phyloP scores from a whole-genome alignment of 257 asterid genomes.

The Nicotiana tabacum region DNA sequence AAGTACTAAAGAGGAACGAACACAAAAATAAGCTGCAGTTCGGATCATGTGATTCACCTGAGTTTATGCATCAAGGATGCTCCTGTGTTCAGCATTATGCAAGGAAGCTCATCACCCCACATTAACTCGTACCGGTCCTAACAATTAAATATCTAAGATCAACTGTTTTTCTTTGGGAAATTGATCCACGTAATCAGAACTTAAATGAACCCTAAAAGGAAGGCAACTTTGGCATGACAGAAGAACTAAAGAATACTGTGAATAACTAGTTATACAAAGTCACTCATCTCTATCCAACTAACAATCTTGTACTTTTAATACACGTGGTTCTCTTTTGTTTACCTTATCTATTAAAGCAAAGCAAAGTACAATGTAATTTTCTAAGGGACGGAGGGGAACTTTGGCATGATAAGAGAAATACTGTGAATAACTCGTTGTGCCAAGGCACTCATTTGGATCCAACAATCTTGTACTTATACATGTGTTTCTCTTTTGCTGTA shows the following conservation, averaged over 20 bases:
- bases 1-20: neutral
- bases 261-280: neutral
- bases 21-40: neutral
- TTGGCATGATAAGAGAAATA: neutral
- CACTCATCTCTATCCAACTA: neutral
- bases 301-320: neutral
- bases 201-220: neutral
- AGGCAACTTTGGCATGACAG: neutral
- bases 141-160: constrained; percentile 4
- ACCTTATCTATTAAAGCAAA: neutral
- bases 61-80: constrained; percentile 87
- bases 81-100: constrained; percentile 71
- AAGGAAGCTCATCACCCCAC: constrained; percentile 74
- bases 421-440: neutral
- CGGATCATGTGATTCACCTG: constrained; percentile 31
- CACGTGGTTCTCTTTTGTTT: neutral
- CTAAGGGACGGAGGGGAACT: neutral
- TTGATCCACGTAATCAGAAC: neutral
- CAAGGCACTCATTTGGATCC: neutral
- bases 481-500: neutral
- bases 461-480: neutral
- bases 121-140: constrained; percentile 58
- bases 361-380: too few species aligned
- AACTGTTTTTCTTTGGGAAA: neutral
- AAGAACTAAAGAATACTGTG: neutral